Base-by-base conservation (phyloP, 2,329 filamentous ascomycete genomes). In the Ampelomyces quisqualis region DNA sequence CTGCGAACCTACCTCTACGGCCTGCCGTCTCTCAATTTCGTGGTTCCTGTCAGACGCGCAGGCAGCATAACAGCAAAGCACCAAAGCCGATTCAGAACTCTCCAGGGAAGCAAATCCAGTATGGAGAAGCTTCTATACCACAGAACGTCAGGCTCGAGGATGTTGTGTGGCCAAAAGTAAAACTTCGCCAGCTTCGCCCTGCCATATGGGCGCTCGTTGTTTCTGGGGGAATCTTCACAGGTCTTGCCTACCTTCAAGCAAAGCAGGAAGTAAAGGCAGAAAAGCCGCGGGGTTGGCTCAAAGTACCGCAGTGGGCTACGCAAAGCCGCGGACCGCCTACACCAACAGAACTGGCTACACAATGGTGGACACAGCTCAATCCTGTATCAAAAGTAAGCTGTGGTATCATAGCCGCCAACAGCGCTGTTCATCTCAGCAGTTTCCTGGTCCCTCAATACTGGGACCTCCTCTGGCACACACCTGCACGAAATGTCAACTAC, bases 391-490 rank as follows among this genome's bases (percentile, higher is more conserved):
- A 57, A 37, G 33, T 62, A 7, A 61, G 51, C 24, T 48, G 41
- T 23, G 53, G 58, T 11, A 57, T 66, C 29, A 65, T 65, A 10
- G 63, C 46, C 7, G 43, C 55, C 7, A 63, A 60, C 40, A 55
- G 45, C 13, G 49, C 44, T 10, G 47, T 65, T 7, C 62, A 67
- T 40, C 48, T 64, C 7, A 48, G 41, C 22, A 56, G 53, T 24
- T 55, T 60, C 21, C 24, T 60, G 5, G 32, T 51, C 6, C 58
- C 55, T 23, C 40, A 40, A 3, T 50, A 47, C 17, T 65, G 62
- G 63, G 31, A 51, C 4, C 15, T 29, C 8, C 22, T 67, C 8
- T 65, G 62, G 63, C 64, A 67, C 35, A 41, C 50, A 6, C 64
- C 64, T 2, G 57, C 49, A n/a, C 47, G 46, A 5, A 61, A 60